Conservation (phyloP, 2,329 filamentous ascomycete species). For the Penicillium sp. region DNA sequence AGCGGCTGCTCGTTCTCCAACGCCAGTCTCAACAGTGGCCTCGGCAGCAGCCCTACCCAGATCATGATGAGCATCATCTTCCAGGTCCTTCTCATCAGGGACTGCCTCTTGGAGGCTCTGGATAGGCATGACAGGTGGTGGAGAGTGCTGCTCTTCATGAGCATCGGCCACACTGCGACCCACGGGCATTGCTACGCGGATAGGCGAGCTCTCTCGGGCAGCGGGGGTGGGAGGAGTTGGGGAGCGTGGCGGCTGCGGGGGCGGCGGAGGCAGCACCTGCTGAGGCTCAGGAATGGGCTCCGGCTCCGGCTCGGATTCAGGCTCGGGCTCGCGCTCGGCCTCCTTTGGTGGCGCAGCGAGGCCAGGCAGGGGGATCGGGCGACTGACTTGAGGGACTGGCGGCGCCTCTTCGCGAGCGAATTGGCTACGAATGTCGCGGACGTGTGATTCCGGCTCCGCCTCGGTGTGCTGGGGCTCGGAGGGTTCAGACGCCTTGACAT, state of each 20-base stretch:
- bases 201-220: constrained; percentile 68
- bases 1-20: constrained; percentile 51
- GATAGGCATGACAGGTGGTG: constrained; percentile 59
- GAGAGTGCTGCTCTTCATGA: constrained; percentile 47
- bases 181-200: constrained; percentile 85
- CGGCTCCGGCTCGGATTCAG: constrained; percentile 45
- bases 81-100: constrained; percentile 67
- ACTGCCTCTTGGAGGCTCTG: constrained; percentile 65
- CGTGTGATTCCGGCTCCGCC: constrained; percentile 63
- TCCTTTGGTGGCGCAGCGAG: constrained; percentile 64
- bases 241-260: constrained; percentile 53
- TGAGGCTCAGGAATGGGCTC: constrained; percentile 47
- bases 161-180: constrained; percentile 59
- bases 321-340: constrained; percentile 52
- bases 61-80: constrained; percentile 65
- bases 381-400: constrained; percentile 66
- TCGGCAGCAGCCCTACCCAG: constrained; percentile 63
- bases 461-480: constrained; percentile 55
- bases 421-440: constrained; percentile 76
- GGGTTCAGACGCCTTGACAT: constrained; percentile 54
- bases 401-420: constrained; percentile 72
- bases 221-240: constrained; percentile 55
- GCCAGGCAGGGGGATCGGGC: constrained; percentile 77
- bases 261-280: constrained; percentile 43
- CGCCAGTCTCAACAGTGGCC: constrained; percentile 60